Base-by-base conservation (phyloP, 768 basidiomycete genomes). In the Pleurotus citrinopileatus region DNA sequence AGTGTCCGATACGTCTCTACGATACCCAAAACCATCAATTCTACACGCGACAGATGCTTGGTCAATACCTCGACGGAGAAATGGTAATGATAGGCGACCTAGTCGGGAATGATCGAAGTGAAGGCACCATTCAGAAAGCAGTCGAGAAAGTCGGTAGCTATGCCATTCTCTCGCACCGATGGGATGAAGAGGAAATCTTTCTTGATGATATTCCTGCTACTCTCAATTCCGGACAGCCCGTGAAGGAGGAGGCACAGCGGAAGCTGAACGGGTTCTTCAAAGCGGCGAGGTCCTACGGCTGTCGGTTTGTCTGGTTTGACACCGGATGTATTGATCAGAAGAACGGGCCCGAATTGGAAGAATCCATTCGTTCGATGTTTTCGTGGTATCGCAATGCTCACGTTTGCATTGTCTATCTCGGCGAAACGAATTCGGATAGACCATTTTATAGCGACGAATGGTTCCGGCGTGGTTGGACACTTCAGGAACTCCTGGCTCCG, bases 271-370 rank as follows among this genome's bases (percentile, higher is more conserved):
- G 20, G 13, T 22, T 50, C 32, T 50, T 27, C 32, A 15, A 13
- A 23, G 19, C 12, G 22, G 47, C 47, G 17, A 10, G 19, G 28
- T 12, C 20, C 17, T 34, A n/a, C 47, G 47, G 47, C 9, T 50
- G 47, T 36, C 47, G 47, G 12, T 50, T 28, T n/a, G 47, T 36
- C 7, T 50, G 47, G 47, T 34, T 50, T 17, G 47, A 50, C 22
- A 32, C 47, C 2, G 3, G n/a, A 13, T 50, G 47, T 25, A 50
- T 50, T 29, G 47, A 32, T 13, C 13, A 22, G n/a, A 12, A 10
- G 4, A 50, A 50, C 17, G 7, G 8, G 15, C n/a, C 47, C 26
- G 28, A 32, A 15, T 29, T 36, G 20, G 47, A 32, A 10, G 47
- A 36, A 29, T 50, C 47, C 12, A 46, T 46, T 28, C 45, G 45